Evolutionary conservation across 2,329 filamentous ascomycete genomes (phyloP).

Genomic region (Aquanectria penicillioides): DNA sequence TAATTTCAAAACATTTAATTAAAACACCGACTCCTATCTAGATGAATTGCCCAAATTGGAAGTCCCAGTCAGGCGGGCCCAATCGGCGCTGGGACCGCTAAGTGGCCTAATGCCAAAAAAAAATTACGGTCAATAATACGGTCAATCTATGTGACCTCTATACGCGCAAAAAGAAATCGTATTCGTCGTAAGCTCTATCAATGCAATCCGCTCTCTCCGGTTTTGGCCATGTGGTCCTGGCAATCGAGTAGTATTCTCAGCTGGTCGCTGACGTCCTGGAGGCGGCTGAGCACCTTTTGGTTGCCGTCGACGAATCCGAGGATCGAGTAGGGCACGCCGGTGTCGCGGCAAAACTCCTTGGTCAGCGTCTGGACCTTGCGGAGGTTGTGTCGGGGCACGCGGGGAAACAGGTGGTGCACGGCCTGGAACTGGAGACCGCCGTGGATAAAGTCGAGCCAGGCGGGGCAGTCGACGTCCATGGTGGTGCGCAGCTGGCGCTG

Average conservation of each 20-base stretch:
- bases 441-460: constrained; percentile 78
- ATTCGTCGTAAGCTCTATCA: constrained; percentile 7
- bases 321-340: constrained; percentile 69
- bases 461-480: constrained; percentile 78
- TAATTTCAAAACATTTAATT: too few relatives aligned
- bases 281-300: constrained; percentile 56
- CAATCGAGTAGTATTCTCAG: constrained; percentile 69
- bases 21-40: too few relatives aligned
- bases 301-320: constrained; percentile 72
- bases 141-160: too few relatives aligned
- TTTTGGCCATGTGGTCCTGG: constrained; percentile 60
- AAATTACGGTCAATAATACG: too few relatives aligned
- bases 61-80: too few relatives aligned
- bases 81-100: too few relatives aligned
- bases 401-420: constrained; percentile 75
- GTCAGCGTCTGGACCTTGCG: constrained; percentile 68
- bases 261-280: constrained; percentile 70
- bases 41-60: too few relatives aligned
- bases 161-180: too few relatives aligned
- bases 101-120: too few relatives aligned
- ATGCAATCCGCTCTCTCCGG: constrained; percentile 54
- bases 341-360: constrained; percentile 71
- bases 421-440: constrained; percentile 79
- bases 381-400: constrained; percentile 75
- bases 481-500: constrained; percentile 77